phyloP scores from a whole-genome alignment of 106 monocot species.

The Apostasia ramifera region DNA sequence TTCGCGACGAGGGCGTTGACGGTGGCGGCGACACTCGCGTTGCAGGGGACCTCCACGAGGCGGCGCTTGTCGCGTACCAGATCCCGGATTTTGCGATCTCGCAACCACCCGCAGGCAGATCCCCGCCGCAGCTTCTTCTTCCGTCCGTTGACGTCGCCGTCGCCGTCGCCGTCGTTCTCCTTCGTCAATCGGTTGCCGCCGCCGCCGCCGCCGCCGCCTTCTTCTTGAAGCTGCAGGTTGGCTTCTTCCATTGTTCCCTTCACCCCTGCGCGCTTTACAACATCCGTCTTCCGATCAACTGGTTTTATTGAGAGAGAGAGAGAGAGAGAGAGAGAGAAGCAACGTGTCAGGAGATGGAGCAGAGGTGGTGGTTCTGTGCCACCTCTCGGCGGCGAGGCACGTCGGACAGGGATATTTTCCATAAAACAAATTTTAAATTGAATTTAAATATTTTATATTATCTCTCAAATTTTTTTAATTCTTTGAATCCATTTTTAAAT shows the following conservation, averaged over 20 bases:
- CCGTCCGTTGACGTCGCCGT: neutral
- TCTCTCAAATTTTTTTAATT: too few relatives aligned
- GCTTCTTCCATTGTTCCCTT: neutral
- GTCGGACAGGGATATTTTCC: too few relatives aligned
- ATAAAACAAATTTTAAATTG: too few relatives aligned
- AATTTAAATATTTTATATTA: too few relatives aligned
- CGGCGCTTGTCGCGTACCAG: slow-evolving; percentile 39
- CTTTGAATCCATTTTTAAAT: too few relatives aligned
- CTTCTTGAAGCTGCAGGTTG: too few relatives aligned
- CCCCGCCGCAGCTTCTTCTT: neutral
- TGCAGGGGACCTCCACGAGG: slow-evolving; percentile 71
- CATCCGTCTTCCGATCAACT: neutral
- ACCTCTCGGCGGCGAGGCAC: neutral
- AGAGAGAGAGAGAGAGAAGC: neutral
- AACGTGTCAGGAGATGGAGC: neutral
- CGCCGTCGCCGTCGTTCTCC: neutral
- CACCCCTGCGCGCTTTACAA: too few relatives aligned
- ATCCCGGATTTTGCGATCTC: slow-evolving; percentile 10
- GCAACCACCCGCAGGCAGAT: neutral
- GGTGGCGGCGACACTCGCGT: slow-evolving; percentile 39
- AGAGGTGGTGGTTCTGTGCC: neutral
- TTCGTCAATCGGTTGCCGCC: neutral
- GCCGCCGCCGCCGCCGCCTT: too few relatives aligned
- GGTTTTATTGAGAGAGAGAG: neutral
- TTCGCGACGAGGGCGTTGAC: slow-evolving; percentile 51